Percentiles rank a stretch among this genome's conserved stretches.
These are phyloP conservation scores for Raffaelea arxii DNA, from an alignment of 2,329 filamentous ascomycete species.

Conservation along the genomic window DNA sequence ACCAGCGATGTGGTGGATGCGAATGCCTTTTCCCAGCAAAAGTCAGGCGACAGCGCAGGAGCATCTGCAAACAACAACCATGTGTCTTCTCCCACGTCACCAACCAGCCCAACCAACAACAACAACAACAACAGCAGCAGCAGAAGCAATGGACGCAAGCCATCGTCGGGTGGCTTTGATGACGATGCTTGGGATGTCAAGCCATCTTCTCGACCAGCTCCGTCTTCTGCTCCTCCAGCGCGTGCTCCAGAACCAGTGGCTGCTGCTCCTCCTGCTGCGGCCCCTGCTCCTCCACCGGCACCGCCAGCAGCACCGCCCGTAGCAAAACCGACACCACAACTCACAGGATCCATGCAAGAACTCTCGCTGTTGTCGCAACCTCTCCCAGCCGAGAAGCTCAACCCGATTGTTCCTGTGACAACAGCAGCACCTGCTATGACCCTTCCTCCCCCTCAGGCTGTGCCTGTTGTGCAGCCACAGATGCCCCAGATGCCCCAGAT, in stretches of 20 bases:
- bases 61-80: slow-evolving; percentile 18
- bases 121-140: no score
- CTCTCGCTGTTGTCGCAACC: slow-evolving; percentile 44
- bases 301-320: slow-evolving; percentile 29
- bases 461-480: slow-evolving; percentile 18
- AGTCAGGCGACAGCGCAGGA: slow-evolving; percentile 30
- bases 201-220: slow-evolving; percentile 56
- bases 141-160: slow-evolving; percentile 11
- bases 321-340: slow-evolving; percentile 28
- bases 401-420: slow-evolving; percentile 15
- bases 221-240: slow-evolving; percentile 16
- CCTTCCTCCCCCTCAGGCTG: slow-evolving; percentile 22
- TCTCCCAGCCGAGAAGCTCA: slow-evolving; percentile 37
- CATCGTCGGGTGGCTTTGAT: slow-evolving; percentile 58
- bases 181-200: slow-evolving; percentile 98
- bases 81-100: not conserved
- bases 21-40: slow-evolving; percentile 67
- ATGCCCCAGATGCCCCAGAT: slow-evolving; percentile 11
- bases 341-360: slow-evolving; percentile 60
- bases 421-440: slow-evolving; percentile 20
- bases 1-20: slow-evolving; percentile 79
- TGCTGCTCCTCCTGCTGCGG: slow-evolving; percentile 27
- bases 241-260: slow-evolving; percentile 10
- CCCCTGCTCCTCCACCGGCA: slow-evolving; percentile 26
- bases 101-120: slow-evolving; percentile 12